Evolutionary conservation across 371 early-diverging fungal genomes (phyloP).

Genomic region (Fennellomyces sp.): DNA sequence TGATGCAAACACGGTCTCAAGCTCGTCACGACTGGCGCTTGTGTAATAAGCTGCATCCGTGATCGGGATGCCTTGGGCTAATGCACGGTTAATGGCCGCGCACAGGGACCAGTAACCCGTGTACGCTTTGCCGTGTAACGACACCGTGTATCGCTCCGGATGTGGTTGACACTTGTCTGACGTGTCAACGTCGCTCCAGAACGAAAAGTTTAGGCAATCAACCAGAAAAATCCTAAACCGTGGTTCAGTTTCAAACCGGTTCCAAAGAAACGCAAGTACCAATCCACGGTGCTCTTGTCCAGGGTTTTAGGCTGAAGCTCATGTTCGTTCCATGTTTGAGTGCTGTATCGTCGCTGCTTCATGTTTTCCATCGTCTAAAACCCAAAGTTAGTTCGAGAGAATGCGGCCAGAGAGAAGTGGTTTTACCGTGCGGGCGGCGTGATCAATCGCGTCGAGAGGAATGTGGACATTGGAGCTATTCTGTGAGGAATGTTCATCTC

Average conservation of each 20-base stretch:
- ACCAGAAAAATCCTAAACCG: slow-evolving; percentile 79
- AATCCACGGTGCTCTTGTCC: slow-evolving; percentile 64
- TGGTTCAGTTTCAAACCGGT: not conserved
- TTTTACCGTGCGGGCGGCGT: slow-evolving; percentile 59
- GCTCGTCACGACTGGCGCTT: slow-evolving; percentile 39
- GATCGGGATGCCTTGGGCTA: slow-evolving; percentile 65
- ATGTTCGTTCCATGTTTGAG: slow-evolving; percentile 77
- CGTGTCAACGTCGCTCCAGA: slow-evolving; percentile 73
- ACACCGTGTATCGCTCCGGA: slow-evolving; percentile 67
- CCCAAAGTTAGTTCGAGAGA: not conserved
- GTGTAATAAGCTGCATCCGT: slow-evolving; percentile 61
- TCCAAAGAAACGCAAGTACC: slow-evolving; percentile 31
- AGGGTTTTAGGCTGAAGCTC: slow-evolving; percentile 69
- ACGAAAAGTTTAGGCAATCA: slow-evolving; percentile 90
- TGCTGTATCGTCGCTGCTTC: slow-evolving; percentile 65
- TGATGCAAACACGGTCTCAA: slow-evolving; percentile 64
- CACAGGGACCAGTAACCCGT: slow-evolving; percentile 90
- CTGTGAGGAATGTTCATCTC: slow-evolving; percentile 24
- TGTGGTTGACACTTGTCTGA: slow-evolving; percentile 52
- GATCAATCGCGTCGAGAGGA: slow-evolving; percentile 54
- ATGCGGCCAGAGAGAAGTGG: too few relatives aligned
- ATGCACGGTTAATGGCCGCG: slow-evolving; percentile 80
- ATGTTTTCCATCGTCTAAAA: slow-evolving; percentile 65
- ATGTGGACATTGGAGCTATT: slow-evolving; percentile 68
- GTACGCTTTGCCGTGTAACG: slow-evolving; percentile 60